Evolutionary conservation across 352 stramenopile species (phyloP), one percentile per base, ranked within the genome.

Genomic region (Phytophthora colocasiae): DNA sequence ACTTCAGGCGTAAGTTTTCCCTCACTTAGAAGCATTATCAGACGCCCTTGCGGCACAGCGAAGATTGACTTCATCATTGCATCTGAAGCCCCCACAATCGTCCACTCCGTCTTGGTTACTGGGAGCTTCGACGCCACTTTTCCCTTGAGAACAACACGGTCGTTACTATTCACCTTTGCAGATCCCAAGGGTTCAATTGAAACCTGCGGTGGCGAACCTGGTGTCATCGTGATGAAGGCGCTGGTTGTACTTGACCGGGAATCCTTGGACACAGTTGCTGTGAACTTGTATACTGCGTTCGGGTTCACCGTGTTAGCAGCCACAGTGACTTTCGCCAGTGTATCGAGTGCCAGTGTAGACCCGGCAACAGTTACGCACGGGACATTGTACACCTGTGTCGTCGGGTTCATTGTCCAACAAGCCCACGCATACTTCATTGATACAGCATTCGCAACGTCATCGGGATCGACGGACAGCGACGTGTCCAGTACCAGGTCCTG

Each of bases 271-370:
- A 71, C 65, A 0, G 46, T 73, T 8, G 76, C 74, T 10, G 71
- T 80, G 44, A 90, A 87, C 47, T 85, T 80, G 61, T 90, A 87
- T 40, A 66, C 80, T 11, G 54, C 48, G n/a, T 80, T 87, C 15
- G 77, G 78, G 24, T 80, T 80, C 31, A 90, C 43, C 26, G 63
- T 78, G 38, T 81, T 83, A 1, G 80, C 77, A 1, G 49, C 7
- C 26, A 92, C 57, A 0, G 72, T 81, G 3, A 71, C 58, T 38
- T 82, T 85, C 11, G 65, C 62, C 12, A 58, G 64, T 14, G 60
- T 15, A 15, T 34, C 58, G n/a, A 88, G 24, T 3, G 31, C n/a
- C 12, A 91, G 55, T 0, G 51, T 26, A 6, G 52, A 57, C 34
- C 60, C 43, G 7, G 29, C 38, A 11, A 79, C 34, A 32, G 47